Evolutionary conservation across 371 early-diverging fungal genomes (phyloP).

Genomic region (Capniomyces stellatus): DNA sequence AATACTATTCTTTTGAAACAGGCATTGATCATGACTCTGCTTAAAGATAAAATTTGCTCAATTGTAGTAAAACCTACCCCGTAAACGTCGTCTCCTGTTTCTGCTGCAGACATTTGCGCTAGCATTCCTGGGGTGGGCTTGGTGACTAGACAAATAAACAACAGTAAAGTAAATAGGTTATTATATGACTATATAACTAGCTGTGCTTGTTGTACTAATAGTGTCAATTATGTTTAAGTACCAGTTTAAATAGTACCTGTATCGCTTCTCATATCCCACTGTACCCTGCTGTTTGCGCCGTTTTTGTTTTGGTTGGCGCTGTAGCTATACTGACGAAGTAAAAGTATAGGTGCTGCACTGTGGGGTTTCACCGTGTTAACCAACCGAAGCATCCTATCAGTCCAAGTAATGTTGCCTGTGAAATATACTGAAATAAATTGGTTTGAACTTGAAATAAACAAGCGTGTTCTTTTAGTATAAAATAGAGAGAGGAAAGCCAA

Average conservation of each 20-base stretch:
- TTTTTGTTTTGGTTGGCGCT: background rate
- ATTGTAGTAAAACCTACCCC: conserved; percentile 17
- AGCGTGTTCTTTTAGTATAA: too few relatives aligned
- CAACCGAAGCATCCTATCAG: too few relatives aligned
- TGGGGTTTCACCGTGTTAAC: too few relatives aligned
- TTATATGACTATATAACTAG: too few relatives aligned
- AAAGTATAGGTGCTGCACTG: too few relatives aligned
- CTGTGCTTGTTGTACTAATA: too few relatives aligned
- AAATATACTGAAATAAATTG: too few relatives aligned
- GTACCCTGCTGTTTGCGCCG: background rate
- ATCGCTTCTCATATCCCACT: conserved; percentile 13
- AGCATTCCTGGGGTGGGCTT: conserved; percentile 70
- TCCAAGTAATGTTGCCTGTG: too few relatives aligned
- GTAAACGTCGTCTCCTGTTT: conserved; percentile 72
- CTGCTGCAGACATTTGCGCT: conserved; percentile 47
- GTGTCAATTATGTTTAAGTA: too few relatives aligned
- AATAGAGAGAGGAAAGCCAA: too few relatives aligned
- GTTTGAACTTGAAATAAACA: too few relatives aligned
- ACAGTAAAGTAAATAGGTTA: background rate
- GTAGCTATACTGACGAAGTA: too few relatives aligned
- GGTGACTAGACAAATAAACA: conserved; percentile 29
- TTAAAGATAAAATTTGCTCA: background rate
- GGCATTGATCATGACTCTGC: background rate
- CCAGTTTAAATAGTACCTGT: conserved; percentile 15
- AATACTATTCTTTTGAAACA: background rate